Conservation (phyloP, 1,139 yeast species). For the Blastobotrys apis region DNA sequence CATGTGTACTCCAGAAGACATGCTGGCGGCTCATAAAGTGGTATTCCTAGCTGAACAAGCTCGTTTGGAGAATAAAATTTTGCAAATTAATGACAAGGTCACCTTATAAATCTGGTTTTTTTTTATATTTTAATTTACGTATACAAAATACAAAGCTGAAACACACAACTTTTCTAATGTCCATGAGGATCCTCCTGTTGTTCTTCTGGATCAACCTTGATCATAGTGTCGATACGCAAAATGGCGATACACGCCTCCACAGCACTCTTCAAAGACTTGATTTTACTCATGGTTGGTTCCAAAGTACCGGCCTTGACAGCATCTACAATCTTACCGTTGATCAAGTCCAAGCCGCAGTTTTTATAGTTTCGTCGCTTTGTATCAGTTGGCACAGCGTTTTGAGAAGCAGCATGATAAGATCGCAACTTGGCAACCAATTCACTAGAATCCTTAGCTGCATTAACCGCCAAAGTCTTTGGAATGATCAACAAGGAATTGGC, state of each 20-base stretch:
- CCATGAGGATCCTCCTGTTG: slow-evolving; percentile 66
- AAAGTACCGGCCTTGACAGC: slow-evolving; percentile 80
- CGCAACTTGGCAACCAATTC: slow-evolving; percentile 93
- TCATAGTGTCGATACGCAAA: slow-evolving; percentile 96
- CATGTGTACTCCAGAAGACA: slow-evolving; percentile 28
- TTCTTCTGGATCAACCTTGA: slow-evolving; percentile 94
- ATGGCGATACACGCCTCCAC: slow-evolving; percentile 98
- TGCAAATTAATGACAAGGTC: slow-evolving; percentile 15
- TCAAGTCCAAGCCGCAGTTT: slow-evolving; percentile 87
- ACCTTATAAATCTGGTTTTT: slow-evolving; percentile 4
- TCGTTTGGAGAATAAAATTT: slow-evolving; percentile 20
- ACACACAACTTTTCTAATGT: too few relatives aligned
- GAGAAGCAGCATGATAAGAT: slow-evolving; percentile 95
- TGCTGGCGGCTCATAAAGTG: slow-evolving; percentile 25
- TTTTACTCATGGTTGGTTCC: slow-evolving; percentile 92
- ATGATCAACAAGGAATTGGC: slow-evolving; percentile 84
- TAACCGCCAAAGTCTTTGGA: slow-evolving; percentile 95
- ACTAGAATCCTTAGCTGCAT: slow-evolving; percentile 96
- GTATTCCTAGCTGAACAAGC: slow-evolving; percentile 30
- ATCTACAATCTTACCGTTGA: slow-evolving; percentile 88
- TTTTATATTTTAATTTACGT: neutral
- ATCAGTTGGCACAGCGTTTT: slow-evolving; percentile 77
- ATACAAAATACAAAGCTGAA: neutral
- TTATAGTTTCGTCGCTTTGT: slow-evolving; percentile 77
- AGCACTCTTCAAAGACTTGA: slow-evolving; percentile 90